phyloP scores from a whole-genome alignment of 2,329 filamentous ascomycete species.

The Alternaria ventricosa region DNA sequence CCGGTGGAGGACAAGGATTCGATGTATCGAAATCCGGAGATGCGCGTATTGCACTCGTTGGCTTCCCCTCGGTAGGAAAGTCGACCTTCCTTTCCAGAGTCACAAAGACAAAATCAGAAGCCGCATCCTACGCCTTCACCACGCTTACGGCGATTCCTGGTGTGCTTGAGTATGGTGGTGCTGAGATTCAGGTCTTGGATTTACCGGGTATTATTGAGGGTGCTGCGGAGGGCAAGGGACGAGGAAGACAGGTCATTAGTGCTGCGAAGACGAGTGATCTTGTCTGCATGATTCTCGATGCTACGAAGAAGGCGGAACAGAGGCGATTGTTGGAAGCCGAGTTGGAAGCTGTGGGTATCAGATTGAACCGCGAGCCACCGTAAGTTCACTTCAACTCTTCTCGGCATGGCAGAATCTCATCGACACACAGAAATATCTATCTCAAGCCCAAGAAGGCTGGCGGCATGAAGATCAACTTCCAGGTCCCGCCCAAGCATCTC shows the following conservation, averaged over 20 bases:
- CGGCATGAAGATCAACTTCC: conserved; percentile 98
- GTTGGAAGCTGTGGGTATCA: conserved; percentile 91
- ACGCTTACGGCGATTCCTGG: conserved; percentile 97
- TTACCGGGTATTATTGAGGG: conserved; percentile 98
- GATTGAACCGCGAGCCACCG: conserved; percentile 90
- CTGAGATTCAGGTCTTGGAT: conserved; percentile 97
- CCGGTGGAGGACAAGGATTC: conserved; percentile 82
- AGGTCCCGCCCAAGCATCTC: conserved; percentile 82
- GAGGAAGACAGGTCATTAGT: conserved; percentile 95
- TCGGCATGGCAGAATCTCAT: background rate
- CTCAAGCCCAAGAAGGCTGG: conserved; percentile 94
- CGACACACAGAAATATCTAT: conserved; percentile 81
- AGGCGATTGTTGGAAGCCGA: conserved; percentile 87
- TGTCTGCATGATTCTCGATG: conserved; percentile 95
- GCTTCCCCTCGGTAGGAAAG: conserved; percentile 98
- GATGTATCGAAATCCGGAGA: conserved; percentile 93
- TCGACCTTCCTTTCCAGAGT: conserved; percentile 99
- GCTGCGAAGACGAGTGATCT: conserved; percentile 98
- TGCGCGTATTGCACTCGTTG: conserved; percentile 93
- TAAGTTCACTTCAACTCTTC: conserved; percentile 45
- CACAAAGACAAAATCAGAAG: conserved; percentile 95
- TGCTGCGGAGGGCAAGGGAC: conserved; percentile 91
- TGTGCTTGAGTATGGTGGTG: conserved; percentile 95
- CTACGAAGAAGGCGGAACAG: conserved; percentile 95
- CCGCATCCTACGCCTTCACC: conserved; percentile 96